Percentiles rank a stretch among this genome's conserved stretches.
These are phyloP conservation scores for Musa schizocarpa DNA, from an alignment of 176 grass and related monocot genomes.

Conservation along the genomic window DNA sequence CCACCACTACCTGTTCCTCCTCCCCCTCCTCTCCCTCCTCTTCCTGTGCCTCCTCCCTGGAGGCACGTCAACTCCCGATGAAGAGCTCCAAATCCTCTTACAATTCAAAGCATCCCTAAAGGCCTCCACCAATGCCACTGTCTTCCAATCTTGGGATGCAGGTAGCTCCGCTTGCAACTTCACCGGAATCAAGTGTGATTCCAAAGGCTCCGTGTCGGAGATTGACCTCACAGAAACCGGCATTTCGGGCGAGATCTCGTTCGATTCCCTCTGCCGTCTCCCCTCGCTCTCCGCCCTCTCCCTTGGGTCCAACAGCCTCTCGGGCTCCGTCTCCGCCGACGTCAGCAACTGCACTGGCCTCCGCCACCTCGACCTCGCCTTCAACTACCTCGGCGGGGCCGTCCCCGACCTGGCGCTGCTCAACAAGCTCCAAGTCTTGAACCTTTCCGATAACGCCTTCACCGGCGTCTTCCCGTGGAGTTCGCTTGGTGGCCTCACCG, in stretches of 20 bases:
- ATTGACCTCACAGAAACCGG: not conserved
- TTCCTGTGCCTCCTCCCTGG: not conserved
- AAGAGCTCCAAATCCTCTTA: slow-evolving; percentile 39
- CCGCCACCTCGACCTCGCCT: slow-evolving; percentile 39
- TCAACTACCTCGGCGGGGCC: slow-evolving; percentile 35
- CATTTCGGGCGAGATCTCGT: slow-evolving; percentile 24
- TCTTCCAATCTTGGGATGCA: slow-evolving; percentile 50
- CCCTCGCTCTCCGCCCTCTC: slow-evolving; percentile 32
- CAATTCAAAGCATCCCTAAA: slow-evolving; percentile 43
- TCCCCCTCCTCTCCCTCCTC: not conserved
- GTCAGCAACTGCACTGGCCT: slow-evolving; percentile 35
- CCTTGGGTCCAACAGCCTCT: slow-evolving; percentile 36
- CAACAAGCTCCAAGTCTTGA: slow-evolving; percentile 27
- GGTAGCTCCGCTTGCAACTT: slow-evolving; percentile 30
- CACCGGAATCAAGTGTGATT: slow-evolving; percentile 42
- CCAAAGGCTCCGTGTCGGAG: slow-evolving; percentile 14
- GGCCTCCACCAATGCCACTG: not conserved
- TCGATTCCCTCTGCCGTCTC: slow-evolving; percentile 40
- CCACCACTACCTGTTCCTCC: not conserved
- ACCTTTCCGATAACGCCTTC: slow-evolving; percentile 52
- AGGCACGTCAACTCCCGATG: not conserved
- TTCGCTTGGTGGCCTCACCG: slow-evolving; percentile 31
- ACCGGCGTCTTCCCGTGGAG: slow-evolving; percentile 61
- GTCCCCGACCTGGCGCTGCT: slow-evolving; percentile 56
- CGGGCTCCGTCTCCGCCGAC: slow-evolving; percentile 29